Base-by-base conservation (phyloP, 108 stramenopile genomes). In the Cylindrotheca closterium region DNA sequence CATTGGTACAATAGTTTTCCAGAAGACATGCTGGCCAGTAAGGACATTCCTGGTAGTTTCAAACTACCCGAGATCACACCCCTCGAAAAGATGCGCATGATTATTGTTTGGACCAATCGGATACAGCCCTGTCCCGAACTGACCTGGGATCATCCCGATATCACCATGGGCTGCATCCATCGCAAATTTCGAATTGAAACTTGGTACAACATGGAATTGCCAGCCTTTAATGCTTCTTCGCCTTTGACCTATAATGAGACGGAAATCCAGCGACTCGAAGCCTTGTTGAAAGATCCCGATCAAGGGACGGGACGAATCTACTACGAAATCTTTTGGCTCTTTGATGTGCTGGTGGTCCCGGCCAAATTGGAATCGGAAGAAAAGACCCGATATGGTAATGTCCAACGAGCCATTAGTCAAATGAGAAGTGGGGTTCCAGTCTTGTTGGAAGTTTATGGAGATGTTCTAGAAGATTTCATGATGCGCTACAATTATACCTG, bases 1-100 rank as follows among this genome's bases (percentile, higher is more conserved):
- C 63, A 64, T 51, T 64, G 63, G 63, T 64, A 64, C 25, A 64
- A 64, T 31, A 64, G 63, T 25, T 64, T 34, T 53, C 63, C 63
- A 5, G 50, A 31, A 2, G 62, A 63, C 23, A 64, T 53, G 63
- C 30, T 18, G 10, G 4, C 32, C 18, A 30, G 49, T 15, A 50
- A 47, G n/a, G 18, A 27, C 12, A 22, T 50, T 30, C 24, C 30
- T n/a, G n/a, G n/a, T 4, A 18, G 49, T 26, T 49, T 45, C 17
- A 15, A 62, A 15, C 46, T 46, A 49, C 7, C 60, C 22, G 17
- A 48, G 17, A 62, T 64, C 33, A 51, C 17, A 10, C 48, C 63
- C 4, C 15, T 64, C 0, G 51, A 33, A 33, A 53, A 64, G n/a
- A 64, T 42, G 37, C 10, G 15, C 7, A 42, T 42, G 37, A 34